phyloP scores from a whole-genome alignment of 768 basidiomycete species.

The Leucocoprinus birnbaumii region DNA sequence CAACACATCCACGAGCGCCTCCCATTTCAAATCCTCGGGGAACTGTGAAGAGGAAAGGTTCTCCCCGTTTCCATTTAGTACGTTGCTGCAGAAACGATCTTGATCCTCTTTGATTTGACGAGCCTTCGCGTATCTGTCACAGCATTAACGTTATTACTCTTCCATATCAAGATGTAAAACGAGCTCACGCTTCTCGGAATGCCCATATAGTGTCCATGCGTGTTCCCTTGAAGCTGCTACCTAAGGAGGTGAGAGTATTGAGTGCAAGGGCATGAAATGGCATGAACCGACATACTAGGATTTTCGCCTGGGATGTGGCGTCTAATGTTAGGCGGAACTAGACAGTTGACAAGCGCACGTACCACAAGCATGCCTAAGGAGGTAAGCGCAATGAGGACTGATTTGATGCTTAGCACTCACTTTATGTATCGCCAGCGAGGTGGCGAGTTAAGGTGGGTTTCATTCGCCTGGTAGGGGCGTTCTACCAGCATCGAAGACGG shows the following conservation, averaged over 20 bases:
- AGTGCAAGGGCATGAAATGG: neutral
- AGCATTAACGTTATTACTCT: neutral
- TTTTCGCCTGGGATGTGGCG: slow-evolving; percentile 43
- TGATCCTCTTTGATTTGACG: slow-evolving; percentile 63
- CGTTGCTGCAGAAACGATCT: slow-evolving; percentile 62
- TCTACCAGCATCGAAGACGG: slow-evolving; percentile 76
- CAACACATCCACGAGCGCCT: slow-evolving; percentile 73
- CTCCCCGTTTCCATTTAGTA: slow-evolving; percentile 38
- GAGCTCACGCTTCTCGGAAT: slow-evolving; percentile 58
- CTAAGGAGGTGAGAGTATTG: slow-evolving; percentile 16
- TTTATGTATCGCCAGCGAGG: slow-evolving; percentile 79
- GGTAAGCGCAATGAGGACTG: neutral
- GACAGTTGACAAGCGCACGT: slow-evolving; percentile 18
- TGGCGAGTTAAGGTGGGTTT: slow-evolving; percentile 38
- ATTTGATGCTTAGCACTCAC: slow-evolving; percentile 27
- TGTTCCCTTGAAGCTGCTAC: slow-evolving; percentile 37
- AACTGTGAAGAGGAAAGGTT: slow-evolving; percentile 47
- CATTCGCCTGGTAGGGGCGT: slow-evolving; percentile 62
- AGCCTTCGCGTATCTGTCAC: slow-evolving; percentile 60
- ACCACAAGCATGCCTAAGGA: slow-evolving; percentile 56
- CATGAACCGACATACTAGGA: slow-evolving; percentile 35
- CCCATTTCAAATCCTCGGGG: slow-evolving; percentile 75
- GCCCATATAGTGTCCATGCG: slow-evolving; percentile 74
- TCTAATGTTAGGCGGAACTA: neutral
- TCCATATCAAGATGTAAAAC: neutral